Evolutionary conservation across 495 filamentous ascomycete genomes (phyloP), one percentile per base, ranked within the genome.

Genomic region (Glonium stellatum): DNA sequence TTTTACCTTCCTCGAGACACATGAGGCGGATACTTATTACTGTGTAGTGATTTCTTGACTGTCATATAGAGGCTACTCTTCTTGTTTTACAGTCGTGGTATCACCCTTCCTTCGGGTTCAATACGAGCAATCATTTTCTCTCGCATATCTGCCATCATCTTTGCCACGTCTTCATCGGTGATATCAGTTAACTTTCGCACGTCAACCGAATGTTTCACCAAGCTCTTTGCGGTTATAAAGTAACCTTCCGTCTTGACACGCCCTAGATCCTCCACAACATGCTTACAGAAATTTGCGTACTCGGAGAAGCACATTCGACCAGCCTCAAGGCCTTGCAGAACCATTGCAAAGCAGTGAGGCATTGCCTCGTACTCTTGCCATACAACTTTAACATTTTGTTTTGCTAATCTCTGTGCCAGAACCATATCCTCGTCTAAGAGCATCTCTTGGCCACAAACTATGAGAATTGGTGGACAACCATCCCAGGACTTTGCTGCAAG

Each of bases 321-420:
- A 5, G 75, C 79, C 0, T 72, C 55, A 0, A 81, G n/a, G 66
- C 68, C n/a, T 76, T 71, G 67, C 5, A 96, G 72, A 0, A 95
- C 51, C 61, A 85, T 64, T 0, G 78, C 84, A 69, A 95, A 95
- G 59, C 86, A 88, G 68, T 97, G 92, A 47, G 92, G 91, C 89
- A 96, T 95, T 0, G 84, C 86, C 71, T 92, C 88, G 64, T 84
- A 95, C 71, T 89, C 80, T 66, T 91, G 84, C 41, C 83, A 86
- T 35, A 82, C 73, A 5, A 96, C 82, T 0, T 70, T 63, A 0
- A 87, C 87, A 12, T 86, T 85, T 13, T 85, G 83, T 6, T 68
- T 64, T 31, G 79, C 76, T 1, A 89, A 75, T 36, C 79, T 77
- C 8, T 78, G 72, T 12, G 86, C 87, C 5, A 88, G 57, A 39